Percentiles rank a stretch among this genome's conserved stretches.
Evolutionary conservation across 441 rosid species (phyloP).

Genomic region (Arabidopsis lyrata): DNA sequence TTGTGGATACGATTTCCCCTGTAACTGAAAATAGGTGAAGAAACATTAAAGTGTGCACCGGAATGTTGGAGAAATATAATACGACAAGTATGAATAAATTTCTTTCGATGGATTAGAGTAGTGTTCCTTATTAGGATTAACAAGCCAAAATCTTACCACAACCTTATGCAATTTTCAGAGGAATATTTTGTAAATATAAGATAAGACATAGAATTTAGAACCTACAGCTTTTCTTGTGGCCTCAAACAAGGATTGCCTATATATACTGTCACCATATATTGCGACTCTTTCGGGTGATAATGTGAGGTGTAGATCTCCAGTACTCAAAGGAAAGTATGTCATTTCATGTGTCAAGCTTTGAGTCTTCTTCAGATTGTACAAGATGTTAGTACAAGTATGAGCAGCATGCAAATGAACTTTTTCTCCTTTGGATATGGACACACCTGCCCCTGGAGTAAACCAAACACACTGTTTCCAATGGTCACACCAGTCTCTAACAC

Average conservation of each 20-base stretch:
- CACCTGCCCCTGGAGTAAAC: constrained; percentile 71
- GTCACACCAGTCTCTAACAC: constrained; percentile 83
- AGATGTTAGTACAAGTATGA: constrained; percentile 70
- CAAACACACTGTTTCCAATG: constrained; percentile 99
- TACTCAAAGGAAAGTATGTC: constrained; percentile 37
- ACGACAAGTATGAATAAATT: not conserved
- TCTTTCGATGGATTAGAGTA: not conserved
- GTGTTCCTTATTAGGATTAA: constrained; percentile 1
- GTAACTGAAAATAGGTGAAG: constrained; percentile 64
- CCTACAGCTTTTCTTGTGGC: constrained; percentile 74
- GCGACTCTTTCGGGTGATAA: constrained; percentile 86
- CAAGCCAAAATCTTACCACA: constrained; percentile 13
- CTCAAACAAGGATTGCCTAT: constrained; percentile 67
- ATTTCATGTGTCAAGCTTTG: constrained; percentile 45
- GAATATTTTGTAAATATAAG: constrained; percentile 8
- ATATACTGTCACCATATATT: constrained; percentile 71
- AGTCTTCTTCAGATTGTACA: constrained; percentile 60
- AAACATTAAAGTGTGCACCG: not conserved
- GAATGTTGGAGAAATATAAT: not conserved
- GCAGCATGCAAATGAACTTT: constrained; percentile 66
- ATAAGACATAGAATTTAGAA: constrained; percentile 45
- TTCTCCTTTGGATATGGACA: constrained; percentile 62
- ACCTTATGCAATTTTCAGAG: constrained; percentile 14
- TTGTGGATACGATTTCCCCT: constrained; percentile 59
- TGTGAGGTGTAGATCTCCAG: constrained; percentile 60